Evolutionary conservation across 768 basidiomycete species (phyloP), one percentile per base, ranked within the genome.

Genomic region (Suillus spraguei): DNA sequence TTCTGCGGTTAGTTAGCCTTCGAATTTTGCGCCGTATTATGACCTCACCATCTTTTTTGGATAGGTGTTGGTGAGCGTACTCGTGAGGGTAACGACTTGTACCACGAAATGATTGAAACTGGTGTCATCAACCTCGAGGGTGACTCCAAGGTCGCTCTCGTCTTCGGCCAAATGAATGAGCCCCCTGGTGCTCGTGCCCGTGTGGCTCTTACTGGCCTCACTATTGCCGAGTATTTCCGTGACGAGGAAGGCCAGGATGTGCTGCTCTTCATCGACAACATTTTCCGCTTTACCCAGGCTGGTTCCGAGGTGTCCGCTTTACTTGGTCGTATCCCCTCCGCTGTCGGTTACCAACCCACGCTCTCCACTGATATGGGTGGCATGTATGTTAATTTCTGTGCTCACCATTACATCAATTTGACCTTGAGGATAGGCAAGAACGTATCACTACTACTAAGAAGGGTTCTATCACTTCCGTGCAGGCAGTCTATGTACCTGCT

Each of bases 151-250:
- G 97, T 98, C 81, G 97, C 97, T 73, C 89, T 99, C 68, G 97
- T 99, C 71, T 99, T 99, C 84, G 97, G 97, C 85, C 97, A 99
- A 83, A 99, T 99, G 97, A 99, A 99, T 83, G 97, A 99, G 85
- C 97, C 97, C 77, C 97, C 97, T 72, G 97, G 97, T 88, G 97
- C 97, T 70, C 96, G 97, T 88, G 97, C 97, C 74, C 97, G 97
- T 92, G 97, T 99, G 73, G 97, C 97, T 68, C 89, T 99, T 72
- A 99, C 97, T 71, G 97, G 97, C 80, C 83, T 99, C 64, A 99
- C 97, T 76, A 99, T 99, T 71, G 97, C 97, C 68, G 97, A 99
- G 82, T 99, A 99, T 84, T 99, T 99, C 97, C 96, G 97, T 89
- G 97, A 99, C 73, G 97, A 99, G 83, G 97, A 99, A 83, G 97